phyloP scores from a whole-genome alignment of 805 yeast genomes.

The Kodamaea sagamina region DNA sequence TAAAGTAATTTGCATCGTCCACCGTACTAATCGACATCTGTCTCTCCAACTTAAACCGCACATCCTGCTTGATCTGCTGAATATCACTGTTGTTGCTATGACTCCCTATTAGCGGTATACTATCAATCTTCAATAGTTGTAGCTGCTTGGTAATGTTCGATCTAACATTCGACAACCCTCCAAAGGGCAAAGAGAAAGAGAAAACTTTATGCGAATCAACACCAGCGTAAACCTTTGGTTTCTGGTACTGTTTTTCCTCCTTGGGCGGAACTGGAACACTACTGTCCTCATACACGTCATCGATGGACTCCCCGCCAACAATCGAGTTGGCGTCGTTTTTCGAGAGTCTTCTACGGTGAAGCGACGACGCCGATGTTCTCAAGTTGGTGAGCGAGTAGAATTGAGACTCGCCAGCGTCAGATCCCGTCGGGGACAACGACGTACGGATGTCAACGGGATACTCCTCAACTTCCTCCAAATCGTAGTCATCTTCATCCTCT shows the following conservation, averaged over 20 bases:
- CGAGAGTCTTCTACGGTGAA: slow-evolving; percentile 17
- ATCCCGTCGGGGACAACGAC: not conserved
- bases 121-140: slow-evolving; percentile 20
- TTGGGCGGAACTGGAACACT: not conserved
- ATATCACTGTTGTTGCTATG: slow-evolving; percentile 15
- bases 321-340: slow-evolving; percentile 45
- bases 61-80: slow-evolving; percentile 27
- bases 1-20: slow-evolving; percentile 64
- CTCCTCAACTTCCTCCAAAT: slow-evolving; percentile 6
- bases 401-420: not conserved
- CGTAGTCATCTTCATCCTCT: slow-evolving; percentile 15
- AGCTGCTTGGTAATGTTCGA: slow-evolving; percentile 28
- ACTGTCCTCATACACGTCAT: slow-evolving; percentile 11
- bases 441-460: slow-evolving; percentile 10
- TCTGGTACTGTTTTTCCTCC: too few relatives aligned
- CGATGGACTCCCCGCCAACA: slow-evolving; percentile 51
- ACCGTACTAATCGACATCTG: slow-evolving; percentile 60
- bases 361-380: not conserved
- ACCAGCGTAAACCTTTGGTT: too few relatives aligned
- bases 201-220: slow-evolving; percentile 42
- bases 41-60: slow-evolving; percentile 46
- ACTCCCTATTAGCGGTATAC: slow-evolving; percentile 22
- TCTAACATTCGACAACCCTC: slow-evolving; percentile 35
- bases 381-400: not conserved
- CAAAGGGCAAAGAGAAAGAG: slow-evolving; percentile 62